phyloP scores from a whole-genome alignment of 23 red algal genomes.

The Porphyridium purpureum region DNA sequence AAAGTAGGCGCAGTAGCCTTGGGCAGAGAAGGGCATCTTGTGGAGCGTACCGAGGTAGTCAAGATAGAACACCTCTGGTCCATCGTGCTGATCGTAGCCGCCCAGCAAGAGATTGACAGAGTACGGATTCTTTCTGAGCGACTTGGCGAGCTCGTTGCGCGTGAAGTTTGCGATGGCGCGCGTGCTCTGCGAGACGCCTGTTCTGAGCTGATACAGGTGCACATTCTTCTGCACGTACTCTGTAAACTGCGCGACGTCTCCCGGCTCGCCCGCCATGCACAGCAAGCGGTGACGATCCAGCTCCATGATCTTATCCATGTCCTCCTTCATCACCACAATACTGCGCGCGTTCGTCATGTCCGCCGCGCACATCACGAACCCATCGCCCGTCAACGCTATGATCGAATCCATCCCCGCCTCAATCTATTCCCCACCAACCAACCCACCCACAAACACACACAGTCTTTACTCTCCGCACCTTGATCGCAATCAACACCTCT shows the following conservation, averaged over 20 bases:
- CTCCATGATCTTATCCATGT: constrained; percentile 78
- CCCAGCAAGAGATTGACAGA: constrained; percentile 10
- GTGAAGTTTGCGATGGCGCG: constrained; percentile 71
- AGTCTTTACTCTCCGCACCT: neutral
- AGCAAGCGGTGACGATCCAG: constrained; percentile 71
- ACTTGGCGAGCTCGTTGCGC: constrained; percentile 62
- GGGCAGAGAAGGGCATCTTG: constrained; percentile 68
- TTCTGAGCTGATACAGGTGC: constrained; percentile 60
- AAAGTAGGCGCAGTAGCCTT: constrained; percentile 78
- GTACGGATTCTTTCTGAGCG: constrained; percentile 4
- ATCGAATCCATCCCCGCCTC: constrained; percentile 49
- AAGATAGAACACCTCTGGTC: constrained; percentile 54
- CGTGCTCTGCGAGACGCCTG: constrained; percentile 52
- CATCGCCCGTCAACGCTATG: constrained; percentile 64
- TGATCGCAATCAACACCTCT: neutral
- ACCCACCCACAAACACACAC: neutral
- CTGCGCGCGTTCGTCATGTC: constrained; percentile 72
- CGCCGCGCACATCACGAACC: constrained; percentile 70
- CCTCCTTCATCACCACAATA: constrained; percentile 94
- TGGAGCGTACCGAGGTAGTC: constrained; percentile 89
- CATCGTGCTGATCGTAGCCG: constrained; percentile 47
- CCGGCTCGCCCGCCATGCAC: constrained; percentile 47
- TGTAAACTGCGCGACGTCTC: constrained; percentile 63
- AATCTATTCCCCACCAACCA: neutral
- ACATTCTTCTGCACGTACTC: constrained; percentile 92